phyloP scores from a whole-genome alignment of 2,329 filamentous ascomycete species.

The Aspergillus chevalieri region DNA sequence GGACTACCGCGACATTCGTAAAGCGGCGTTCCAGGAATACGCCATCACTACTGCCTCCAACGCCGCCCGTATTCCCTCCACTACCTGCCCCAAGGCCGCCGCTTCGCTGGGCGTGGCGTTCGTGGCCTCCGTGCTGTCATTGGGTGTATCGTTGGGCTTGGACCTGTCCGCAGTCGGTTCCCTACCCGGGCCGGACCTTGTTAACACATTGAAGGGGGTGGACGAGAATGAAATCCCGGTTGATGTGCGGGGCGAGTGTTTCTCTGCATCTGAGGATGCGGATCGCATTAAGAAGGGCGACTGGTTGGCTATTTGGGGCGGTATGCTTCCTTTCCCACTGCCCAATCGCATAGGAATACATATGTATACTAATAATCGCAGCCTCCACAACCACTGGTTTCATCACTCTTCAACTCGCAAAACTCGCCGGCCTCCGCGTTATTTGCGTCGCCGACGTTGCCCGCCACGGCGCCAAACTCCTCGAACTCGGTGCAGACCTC shows the following conservation, averaged over 20 bases:
- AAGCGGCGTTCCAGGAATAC: constrained; percentile 67
- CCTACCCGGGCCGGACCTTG: constrained; percentile 54
- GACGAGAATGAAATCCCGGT: constrained; percentile 46
- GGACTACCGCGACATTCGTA: constrained; percentile 66
- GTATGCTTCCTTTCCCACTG: constrained; percentile 27
- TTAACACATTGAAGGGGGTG: constrained; percentile 45
- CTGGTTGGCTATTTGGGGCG: constrained; percentile 70
- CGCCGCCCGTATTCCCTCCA: constrained; percentile 54
- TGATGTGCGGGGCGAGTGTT: constrained; percentile 60
- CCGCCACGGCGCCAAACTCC: constrained; percentile 57
- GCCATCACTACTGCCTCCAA: constrained; percentile 61
- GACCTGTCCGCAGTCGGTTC: constrained; percentile 47
- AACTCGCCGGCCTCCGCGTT: constrained; percentile 58
- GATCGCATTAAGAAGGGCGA: constrained; percentile 58
- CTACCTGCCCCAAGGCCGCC: constrained; percentile 49
- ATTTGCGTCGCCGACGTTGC: constrained; percentile 61
- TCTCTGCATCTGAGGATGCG: constrained; percentile 46
- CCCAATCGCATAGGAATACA: background rate
- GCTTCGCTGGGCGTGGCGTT: constrained; percentile 65
- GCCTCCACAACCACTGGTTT: constrained; percentile 64
- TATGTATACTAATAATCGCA: constrained; percentile 17
- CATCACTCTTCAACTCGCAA: constrained; percentile 61
- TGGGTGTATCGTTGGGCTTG: constrained; percentile 65
- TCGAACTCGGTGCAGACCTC: constrained; percentile 53
- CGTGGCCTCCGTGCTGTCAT: constrained; percentile 59